phyloP scores from a whole-genome alignment of 257 asterid species.

The Marsdenia floribunda region DNA sequence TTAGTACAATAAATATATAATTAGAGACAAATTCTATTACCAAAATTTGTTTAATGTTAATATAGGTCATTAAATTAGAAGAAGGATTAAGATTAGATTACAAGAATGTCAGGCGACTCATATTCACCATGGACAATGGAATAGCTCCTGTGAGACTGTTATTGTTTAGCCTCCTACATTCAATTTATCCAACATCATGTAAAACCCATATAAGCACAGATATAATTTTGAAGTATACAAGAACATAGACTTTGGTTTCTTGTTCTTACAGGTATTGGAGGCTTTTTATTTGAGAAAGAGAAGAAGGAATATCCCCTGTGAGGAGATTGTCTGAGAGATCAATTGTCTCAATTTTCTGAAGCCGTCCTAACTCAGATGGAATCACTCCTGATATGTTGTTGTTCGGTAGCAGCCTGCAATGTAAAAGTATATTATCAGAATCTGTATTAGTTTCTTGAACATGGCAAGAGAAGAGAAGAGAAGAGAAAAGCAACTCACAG shows the following conservation, averaged over 20 bases:
- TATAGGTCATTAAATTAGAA: neutral
- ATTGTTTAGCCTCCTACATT: conserved; percentile 78
- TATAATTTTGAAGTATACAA: neutral
- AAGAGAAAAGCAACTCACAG: conserved; percentile 47
- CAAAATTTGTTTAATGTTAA: conserved; percentile 9
- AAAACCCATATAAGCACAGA: neutral
- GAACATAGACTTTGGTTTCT: neutral
- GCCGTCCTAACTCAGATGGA: conserved; percentile 71
- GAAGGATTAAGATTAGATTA: conserved; percentile 36
- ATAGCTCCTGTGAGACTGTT: conserved; percentile 77
- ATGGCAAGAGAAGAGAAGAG: neutral
- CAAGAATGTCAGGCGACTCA: conserved; percentile 75
- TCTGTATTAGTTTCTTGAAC: neutral
- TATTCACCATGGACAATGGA: conserved; percentile 62
- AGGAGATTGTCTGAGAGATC: conserved; percentile 74
- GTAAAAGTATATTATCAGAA: neutral
- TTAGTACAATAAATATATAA: conserved; percentile 15
- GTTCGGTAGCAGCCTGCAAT: conserved; percentile 65
- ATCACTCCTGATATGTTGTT: conserved; percentile 70
- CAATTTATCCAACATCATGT: neutral
- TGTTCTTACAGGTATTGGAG: conserved; percentile 71
- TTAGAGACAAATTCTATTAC: conserved; percentile 11
- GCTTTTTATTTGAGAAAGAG: conserved; percentile 55
- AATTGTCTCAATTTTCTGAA: conserved; percentile 56
- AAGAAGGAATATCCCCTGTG: conserved; percentile 63